Base-by-base conservation (phyloP, 2,329 filamentous ascomycete species). In the Colletotrichum sp. region DNA sequence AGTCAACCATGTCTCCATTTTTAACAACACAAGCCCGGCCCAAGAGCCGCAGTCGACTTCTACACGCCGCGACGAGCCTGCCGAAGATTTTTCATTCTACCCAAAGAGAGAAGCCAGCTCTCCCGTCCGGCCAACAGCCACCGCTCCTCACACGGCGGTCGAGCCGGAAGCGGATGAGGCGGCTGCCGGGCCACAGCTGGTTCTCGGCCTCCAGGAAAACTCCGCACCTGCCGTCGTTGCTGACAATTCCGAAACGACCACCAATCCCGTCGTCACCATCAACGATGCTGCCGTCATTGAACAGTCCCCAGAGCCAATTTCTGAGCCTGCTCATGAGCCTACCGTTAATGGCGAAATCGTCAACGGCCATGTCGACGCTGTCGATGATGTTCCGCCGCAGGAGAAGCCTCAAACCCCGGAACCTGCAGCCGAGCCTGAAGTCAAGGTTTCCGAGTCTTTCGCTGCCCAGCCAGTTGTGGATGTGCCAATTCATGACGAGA, bases 1-100 rank as follows among this genome's bases (percentile, higher is more conserved):
- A 61, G 55, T 75, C 64, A 77, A 71, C 16, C 71, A 77, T 12
- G 58, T 75, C 30, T 68, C 74, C 36, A 77, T 77, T 38, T 75
- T 77, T 60, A 75, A 67, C 28, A 28, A 55, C 34, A 43, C 69
- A 24, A 21, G 36, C 34, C 21, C 64, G 24, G 56, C 56, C 58
- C 64, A 34, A 64, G 56, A 75, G n/a, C 21, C 32, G 13, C 55
- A 43, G 43, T 16, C 56, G 21, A 62, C 28, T 21, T 16, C 52
- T 32, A 36, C 48, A 9, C 64, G 26, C 15, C 56, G 58, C 67
- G 9, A 43, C 21, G 43, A 60, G 10, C 48, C 66, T 16, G 26
- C 26, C 8, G 34, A 75, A 38, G 58, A 75, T 7, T 73, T 73
- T 60, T 65, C 70, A 16, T 28, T 75, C n/a, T 43, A 73, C 43